Evolutionary conservation across 129 eudicot genomes (phyloP).

Genomic region (Helichrysum umbraculigerum): DNA sequence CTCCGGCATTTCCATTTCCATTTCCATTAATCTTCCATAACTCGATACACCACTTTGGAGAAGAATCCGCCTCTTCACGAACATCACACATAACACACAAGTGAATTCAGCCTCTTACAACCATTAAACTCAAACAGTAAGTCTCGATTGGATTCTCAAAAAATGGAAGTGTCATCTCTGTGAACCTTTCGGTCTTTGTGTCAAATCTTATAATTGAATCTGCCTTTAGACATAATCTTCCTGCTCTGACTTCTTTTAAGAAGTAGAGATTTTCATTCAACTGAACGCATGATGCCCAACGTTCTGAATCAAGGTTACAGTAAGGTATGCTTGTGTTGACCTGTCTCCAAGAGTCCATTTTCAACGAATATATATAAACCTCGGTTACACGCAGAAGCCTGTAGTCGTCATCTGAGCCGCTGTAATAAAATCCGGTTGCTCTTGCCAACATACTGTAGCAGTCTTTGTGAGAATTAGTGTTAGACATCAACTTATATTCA

Average conservation of each 20-base stretch:
- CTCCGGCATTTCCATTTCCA: background rate
- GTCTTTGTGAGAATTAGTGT: background rate
- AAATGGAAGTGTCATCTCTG: constrained; percentile 1
- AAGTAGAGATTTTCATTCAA: constrained; percentile 7
- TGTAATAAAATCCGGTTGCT: constrained; percentile 3
- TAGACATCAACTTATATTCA: constrained; percentile 7
- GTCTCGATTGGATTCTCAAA: background rate
- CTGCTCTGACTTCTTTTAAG: background rate
- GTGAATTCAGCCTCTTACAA: background rate
- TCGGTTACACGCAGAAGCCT: background rate
- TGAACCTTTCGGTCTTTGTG: background rate
- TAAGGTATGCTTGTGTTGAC: background rate
- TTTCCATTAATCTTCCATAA: background rate
- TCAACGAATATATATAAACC: constrained; percentile 12
- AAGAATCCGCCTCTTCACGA: background rate
- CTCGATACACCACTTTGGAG: background rate
- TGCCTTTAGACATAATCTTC: background rate
- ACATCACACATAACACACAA: background rate
- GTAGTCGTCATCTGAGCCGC: constrained; percentile 5
- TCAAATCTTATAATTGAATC: background rate
- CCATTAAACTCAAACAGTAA: background rate
- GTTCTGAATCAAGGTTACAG: too few relatives aligned
- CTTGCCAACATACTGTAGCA: background rate
- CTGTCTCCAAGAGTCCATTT: constrained; percentile 6
- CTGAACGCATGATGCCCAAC: background rate